Evolutionary conservation across 2,329 filamentous ascomycete genomes (phyloP).

Genomic region (Biscogniauxia sp.): DNA sequence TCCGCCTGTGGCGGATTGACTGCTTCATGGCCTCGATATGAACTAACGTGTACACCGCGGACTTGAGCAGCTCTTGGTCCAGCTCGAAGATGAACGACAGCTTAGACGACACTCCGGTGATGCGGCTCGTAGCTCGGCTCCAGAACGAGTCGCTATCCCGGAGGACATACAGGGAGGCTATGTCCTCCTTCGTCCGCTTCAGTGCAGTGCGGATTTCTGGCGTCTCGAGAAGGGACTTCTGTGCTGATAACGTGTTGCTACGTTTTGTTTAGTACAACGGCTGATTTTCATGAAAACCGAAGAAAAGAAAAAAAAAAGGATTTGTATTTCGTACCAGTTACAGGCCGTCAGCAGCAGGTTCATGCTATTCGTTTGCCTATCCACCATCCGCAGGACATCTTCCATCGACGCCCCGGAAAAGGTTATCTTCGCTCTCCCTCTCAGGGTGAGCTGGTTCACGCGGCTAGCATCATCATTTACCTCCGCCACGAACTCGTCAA

Average conservation of each 20-base stretch:
- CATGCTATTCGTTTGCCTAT: slow-evolving; percentile 6
- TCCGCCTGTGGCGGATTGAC: not conserved
- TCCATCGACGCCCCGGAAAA: slow-evolving; percentile 1
- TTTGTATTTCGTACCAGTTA: not conserved
- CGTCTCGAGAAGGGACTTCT: not conserved
- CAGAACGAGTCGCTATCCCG: not conserved
- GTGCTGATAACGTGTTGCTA: not conserved
- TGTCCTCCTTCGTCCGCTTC: not conserved
- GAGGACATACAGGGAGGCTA: not conserved
- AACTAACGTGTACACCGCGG: not conserved
- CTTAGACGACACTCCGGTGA: not conserved
- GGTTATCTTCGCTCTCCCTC: slow-evolving; percentile 1
- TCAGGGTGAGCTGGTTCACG: not conserved
- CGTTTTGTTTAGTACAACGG: not conserved
- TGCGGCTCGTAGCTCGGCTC: not conserved
- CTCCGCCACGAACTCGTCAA: not conserved
- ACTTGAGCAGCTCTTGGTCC: not conserved
- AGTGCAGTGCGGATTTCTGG: not conserved
- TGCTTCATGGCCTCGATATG: not conserved
- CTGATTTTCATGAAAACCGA: not conserved
- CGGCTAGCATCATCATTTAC: not conserved
- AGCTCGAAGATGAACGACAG: not conserved
- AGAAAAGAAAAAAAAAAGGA: not conserved
- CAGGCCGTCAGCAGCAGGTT: slow-evolving; percentile 3
- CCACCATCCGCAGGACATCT: slow-evolving; percentile 2